Base-by-base conservation (phyloP, 129 eudicot species). In the Pittosporum tobira region DNA sequence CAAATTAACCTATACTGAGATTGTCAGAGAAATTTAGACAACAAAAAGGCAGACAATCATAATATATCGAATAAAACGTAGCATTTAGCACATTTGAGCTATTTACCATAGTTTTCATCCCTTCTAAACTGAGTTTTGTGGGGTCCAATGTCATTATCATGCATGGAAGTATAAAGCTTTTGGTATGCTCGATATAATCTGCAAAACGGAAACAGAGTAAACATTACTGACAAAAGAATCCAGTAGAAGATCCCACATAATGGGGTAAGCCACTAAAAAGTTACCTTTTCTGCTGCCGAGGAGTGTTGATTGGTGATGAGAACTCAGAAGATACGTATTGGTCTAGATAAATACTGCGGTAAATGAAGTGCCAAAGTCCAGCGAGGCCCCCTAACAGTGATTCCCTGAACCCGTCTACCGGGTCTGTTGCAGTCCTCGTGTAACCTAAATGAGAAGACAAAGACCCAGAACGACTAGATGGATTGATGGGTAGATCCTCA, bases 111-210 rank as follows among this genome's bases (percentile, higher is more conserved):
- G 67, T 79, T 74, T 56, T 87, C 90, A 73, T 91, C 99, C 72
- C 96, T 83, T 84, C 96, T 76, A 58, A 83, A 91, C 73, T 87
- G 99, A 51, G 99, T 91, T 75, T 87, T 91, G 76, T 91, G 94
- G 37, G 96, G 94, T 9, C 96, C 96, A 13, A 45, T 44, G 61
- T 67, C 91, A 65, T 77, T 83, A 61, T 91, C 91, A 64, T 91
- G 96, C 99, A 91, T 91, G 65, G 96, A 91, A 40, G 85, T 71
- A 69, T 83, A 83, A 19, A 91, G 74, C 72, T 65, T 87, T 67
- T 87, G 84, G 70, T 87, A 91, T 10, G 90, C 96, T 73, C 99
- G 83, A 51, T 83, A 91, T 72, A 91, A 74, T 66, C 96, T 91
- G 88, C 66, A 61, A 61, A 67, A 45, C 23, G 47, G 29, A 50